phyloP scores from a whole-genome alignment of 495 filamentous ascomycete species.

The Penicillium silybi region DNA sequence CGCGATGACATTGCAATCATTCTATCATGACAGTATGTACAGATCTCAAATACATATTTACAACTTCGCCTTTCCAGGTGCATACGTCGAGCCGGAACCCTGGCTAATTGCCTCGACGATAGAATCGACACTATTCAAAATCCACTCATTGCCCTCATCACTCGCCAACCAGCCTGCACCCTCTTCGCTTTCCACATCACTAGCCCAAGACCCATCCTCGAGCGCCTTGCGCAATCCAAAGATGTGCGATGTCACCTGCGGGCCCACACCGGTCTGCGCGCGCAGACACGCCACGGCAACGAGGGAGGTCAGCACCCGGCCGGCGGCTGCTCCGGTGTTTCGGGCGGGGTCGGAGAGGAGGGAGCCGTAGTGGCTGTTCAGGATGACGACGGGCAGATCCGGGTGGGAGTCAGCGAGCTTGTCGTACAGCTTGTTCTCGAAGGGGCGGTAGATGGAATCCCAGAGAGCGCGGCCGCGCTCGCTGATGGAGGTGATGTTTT shows the following conservation, averaged over 20 bases:
- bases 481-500: conserved; percentile 50
- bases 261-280: conserved; percentile 72
- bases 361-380: conserved; percentile 65
- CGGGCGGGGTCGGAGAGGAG: conserved; percentile 65
- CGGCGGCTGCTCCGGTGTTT: conserved; percentile 45
- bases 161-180: conserved; percentile 61
- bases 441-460: conserved; percentile 68
- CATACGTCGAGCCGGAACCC: conserved; percentile 57
- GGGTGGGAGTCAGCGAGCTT: conserved; percentile 68
- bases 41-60: conserved; percentile 20
- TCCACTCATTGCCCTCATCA: conserved; percentile 71
- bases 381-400: conserved; percentile 73
- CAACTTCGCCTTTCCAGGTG: conserved; percentile 49
- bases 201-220: conserved; percentile 57
- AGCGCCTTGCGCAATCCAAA: conserved; percentile 70
- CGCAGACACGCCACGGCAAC: conserved; percentile 66
- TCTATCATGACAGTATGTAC: conserved; percentile 3
- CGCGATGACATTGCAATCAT: not conserved
- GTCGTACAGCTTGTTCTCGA: conserved; percentile 61
- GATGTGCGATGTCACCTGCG: conserved; percentile 72
- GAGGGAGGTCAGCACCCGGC: conserved; percentile 61
- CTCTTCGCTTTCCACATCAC: conserved; percentile 50
- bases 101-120: conserved; percentile 62
- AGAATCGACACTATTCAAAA: conserved; percentile 63
- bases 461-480: conserved; percentile 59